phyloP scores from a whole-genome alignment of 371 early-diverging fungal genomes.

The Amoeboaphelidium occidentale region DNA sequence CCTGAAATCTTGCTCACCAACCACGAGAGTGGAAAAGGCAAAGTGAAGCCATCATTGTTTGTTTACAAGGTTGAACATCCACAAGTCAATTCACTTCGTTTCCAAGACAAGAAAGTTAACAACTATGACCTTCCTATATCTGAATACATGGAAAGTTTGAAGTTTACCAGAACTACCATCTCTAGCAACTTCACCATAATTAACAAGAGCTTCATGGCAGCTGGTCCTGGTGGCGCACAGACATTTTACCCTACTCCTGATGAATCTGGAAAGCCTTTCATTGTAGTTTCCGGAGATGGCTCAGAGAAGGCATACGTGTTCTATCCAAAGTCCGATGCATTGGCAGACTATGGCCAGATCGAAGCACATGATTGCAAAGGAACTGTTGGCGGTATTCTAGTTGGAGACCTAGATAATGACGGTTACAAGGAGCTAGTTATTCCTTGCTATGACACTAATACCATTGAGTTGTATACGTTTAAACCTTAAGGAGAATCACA shows the following conservation, averaged over 20 bases:
- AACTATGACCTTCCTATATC: background rate
- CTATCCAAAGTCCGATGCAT: conserved; percentile 2
- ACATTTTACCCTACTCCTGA: conserved; percentile 5
- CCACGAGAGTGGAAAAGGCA: conserved; percentile 2
- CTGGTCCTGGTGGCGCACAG: conserved; percentile 1
- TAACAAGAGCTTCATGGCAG: too few species aligned
- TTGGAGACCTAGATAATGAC: conserved; percentile 6
- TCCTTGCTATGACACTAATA: conserved; percentile 7
- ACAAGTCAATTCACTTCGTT: background rate
- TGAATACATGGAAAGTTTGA: background rate
- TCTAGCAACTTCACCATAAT: background rate
- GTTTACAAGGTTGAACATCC: background rate
- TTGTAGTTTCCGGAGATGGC: conserved; percentile 8
- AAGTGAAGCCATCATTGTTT: background rate
- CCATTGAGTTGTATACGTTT: background rate
- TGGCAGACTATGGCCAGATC: conserved; percentile 4
- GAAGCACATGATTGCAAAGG: conserved; percentile 5
- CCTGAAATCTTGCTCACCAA: conserved; percentile 7
- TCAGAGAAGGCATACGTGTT: conserved; percentile 4
- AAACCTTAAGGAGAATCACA: too few species aligned
- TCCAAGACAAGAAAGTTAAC: background rate
- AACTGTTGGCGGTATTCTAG: conserved; percentile 7
- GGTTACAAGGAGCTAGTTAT: conserved; percentile 6
- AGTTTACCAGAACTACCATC: background rate
- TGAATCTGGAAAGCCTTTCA: conserved; percentile 4